phyloP scores from a whole-genome alignment of 2,329 filamentous ascomycete species.

The Elsinoe necatrix region DNA sequence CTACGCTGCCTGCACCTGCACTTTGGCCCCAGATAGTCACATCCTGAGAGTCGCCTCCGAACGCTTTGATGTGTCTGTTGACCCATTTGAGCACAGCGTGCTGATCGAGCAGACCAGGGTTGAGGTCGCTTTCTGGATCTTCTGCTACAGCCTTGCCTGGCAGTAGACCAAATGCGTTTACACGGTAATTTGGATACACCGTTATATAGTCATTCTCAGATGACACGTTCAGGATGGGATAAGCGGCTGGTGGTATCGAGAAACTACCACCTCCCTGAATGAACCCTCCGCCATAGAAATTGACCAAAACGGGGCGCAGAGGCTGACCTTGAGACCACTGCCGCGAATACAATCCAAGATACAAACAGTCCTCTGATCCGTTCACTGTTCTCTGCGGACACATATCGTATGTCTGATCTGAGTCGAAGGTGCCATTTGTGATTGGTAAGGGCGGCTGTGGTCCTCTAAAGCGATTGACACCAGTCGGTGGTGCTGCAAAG shows the following conservation, averaged over 20 bases:
- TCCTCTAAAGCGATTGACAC: conserved; percentile 51
- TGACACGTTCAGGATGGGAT: conserved; percentile 51
- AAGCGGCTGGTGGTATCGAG: conserved; percentile 47
- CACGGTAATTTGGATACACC: conserved; percentile 48
- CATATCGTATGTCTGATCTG: conserved; percentile 48
- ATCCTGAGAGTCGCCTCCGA: conserved; percentile 40
- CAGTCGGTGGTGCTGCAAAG: conserved; percentile 51
- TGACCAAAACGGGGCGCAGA: conserved; percentile 50
- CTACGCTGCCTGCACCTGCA: conserved; percentile 47
- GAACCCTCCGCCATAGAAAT: conserved; percentile 55
- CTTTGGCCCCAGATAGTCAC: conserved; percentile 40
- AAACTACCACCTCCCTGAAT: conserved; percentile 51
- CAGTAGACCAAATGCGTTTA: conserved; percentile 51
- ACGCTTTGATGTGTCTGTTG: conserved; percentile 38
- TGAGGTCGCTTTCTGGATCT: conserved; percentile 40
- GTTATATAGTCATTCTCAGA: conserved; percentile 43
- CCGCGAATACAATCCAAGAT: conserved; percentile 51
- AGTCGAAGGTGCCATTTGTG: conserved; percentile 45
- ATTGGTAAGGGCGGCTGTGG: conserved; percentile 49
- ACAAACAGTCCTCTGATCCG: conserved; percentile 54
- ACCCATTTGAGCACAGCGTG: conserved; percentile 45
- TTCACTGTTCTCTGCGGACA: conserved; percentile 50
- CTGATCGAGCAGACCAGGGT: conserved; percentile 42
- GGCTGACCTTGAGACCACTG: conserved; percentile 43
- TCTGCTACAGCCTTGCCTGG: conserved; percentile 41